Evolutionary conservation across 1,284 basidiomycete genomes (phyloP).

Genomic region (Cutaneotrichosporon sp.): DNA sequence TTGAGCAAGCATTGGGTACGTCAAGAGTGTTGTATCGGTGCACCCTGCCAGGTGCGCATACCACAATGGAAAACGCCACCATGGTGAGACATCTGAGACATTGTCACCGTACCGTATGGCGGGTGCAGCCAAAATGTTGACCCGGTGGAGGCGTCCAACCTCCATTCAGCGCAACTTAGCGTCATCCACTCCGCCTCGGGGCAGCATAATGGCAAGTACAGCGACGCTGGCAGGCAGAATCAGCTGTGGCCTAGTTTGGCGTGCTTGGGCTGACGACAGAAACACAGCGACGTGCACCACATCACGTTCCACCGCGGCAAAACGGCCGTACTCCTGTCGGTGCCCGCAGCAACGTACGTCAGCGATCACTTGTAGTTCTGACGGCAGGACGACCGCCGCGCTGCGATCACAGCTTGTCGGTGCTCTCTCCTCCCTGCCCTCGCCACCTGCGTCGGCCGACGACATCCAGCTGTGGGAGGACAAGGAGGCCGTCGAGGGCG

Average conservation of each 20-base stretch:
- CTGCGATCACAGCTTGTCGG: slow-evolving; percentile 19
- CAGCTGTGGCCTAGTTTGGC: neutral
- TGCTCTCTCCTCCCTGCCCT: slow-evolving; percentile 25
- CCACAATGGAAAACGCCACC: too few relatives aligned
- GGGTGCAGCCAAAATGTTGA: too few relatives aligned
- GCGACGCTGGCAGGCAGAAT: too few relatives aligned
- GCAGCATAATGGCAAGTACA: too few relatives aligned
- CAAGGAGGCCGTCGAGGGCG: slow-evolving; percentile 23
- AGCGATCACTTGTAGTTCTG: slow-evolving; percentile 1
- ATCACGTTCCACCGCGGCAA: slow-evolving; percentile 37
- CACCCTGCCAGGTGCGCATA: too few relatives aligned
- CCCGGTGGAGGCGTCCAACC: too few relatives aligned
- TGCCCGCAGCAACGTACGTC: slow-evolving; percentile 36
- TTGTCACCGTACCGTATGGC: too few relatives aligned
- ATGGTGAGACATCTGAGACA: too few relatives aligned
- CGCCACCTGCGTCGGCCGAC: slow-evolving; percentile 5
- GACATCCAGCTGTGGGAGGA: slow-evolving; percentile 38
- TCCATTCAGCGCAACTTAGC: too few relatives aligned
- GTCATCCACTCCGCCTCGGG: too few relatives aligned
- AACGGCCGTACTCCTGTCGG: slow-evolving; percentile 35
- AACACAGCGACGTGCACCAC: slow-evolving; percentile 21
- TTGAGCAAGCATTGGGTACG: too few relatives aligned
- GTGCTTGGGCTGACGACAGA: neutral
- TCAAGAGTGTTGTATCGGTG: too few relatives aligned
- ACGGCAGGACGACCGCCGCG: slow-evolving; percentile 7